Percentiles rank a stretch among this genome's conserved stretches.
Conservation (phyloP, 257 asterid species). For the Solanum medicagineum region DNA sequence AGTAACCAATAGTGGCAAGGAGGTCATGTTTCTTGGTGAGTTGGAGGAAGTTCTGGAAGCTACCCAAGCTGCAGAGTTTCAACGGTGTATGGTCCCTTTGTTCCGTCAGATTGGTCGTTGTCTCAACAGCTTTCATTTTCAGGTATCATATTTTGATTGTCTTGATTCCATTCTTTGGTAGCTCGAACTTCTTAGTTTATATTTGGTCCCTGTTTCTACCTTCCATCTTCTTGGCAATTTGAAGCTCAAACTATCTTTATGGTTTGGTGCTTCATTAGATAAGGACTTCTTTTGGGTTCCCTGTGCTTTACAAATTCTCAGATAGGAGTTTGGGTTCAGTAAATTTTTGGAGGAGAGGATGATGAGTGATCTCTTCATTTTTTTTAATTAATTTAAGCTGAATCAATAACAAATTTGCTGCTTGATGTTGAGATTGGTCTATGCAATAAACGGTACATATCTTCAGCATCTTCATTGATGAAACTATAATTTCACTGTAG, state of each 20-base stretch:
- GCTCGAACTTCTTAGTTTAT: background rate
- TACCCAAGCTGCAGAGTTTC: constrained; percentile 25
- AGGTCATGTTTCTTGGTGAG: constrained; percentile 32
- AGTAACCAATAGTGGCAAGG: constrained; percentile 26
- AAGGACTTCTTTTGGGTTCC: background rate
- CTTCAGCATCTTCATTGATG: background rate
- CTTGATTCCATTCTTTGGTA: background rate
- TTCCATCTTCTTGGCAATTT: background rate
- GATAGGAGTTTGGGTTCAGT: background rate
- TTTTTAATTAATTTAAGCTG: background rate
- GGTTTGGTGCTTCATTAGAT: background rate
- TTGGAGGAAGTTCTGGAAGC: constrained; percentile 37
- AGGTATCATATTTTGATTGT: constrained; percentile 8
- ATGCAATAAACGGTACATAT: background rate
- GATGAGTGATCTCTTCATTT: background rate
- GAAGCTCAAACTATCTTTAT: background rate
- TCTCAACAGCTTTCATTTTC: constrained; percentile 32
- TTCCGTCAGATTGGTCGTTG: constrained; percentile 26
- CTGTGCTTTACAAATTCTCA: background rate
- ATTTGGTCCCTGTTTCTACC: background rate
- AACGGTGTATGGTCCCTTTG: constrained; percentile 25
- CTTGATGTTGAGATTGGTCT: background rate
- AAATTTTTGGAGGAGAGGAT: background rate
- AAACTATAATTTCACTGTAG: background rate
- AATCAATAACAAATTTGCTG: background rate